A percentile compares a stretch with the other conserved stretches of the same genome.
Conservation (phyloP, 2,329 filamentous ascomycete species). For the Didymella pinodella region DNA sequence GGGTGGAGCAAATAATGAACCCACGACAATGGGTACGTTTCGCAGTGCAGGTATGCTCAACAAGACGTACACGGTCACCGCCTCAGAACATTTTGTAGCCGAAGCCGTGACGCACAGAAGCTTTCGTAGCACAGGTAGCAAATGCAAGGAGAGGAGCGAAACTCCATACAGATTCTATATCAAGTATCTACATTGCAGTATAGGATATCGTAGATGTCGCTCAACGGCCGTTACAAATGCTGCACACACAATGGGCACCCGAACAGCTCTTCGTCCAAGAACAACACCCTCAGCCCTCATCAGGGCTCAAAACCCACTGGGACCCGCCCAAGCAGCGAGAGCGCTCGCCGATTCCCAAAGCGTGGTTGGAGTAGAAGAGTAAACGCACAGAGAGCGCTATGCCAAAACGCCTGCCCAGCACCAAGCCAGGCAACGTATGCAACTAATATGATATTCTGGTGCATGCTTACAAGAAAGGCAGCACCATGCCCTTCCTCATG, state of each 20-base stretch:
- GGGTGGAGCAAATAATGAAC: neutral
- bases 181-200: constrained; percentile 15
- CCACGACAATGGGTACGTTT: neutral
- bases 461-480: constrained; percentile 41
- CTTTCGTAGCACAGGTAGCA: neutral
- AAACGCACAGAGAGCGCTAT: constrained; percentile 10
- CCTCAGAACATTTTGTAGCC: neutral
- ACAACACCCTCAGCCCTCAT: constrained; percentile 6
- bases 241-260: neutral
- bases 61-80: constrained; percentile 6
- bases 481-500: constrained; percentile 45
- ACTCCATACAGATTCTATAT: constrained; percentile 5
- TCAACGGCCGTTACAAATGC: constrained; percentile 8
- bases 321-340: constrained; percentile 41
- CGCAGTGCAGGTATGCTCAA: neutral
- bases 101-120: neutral
- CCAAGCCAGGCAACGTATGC: neutral
- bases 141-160: constrained; percentile 2
- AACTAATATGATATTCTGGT: constrained; percentile 2
- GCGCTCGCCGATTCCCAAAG: constrained; percentile 26
- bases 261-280: constrained; percentile 1
- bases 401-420: constrained; percentile 8
- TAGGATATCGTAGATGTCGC: constrained; percentile 20
- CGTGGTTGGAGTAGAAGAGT: constrained; percentile 18
- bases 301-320: constrained; percentile 33